Conservation (phyloP, 2,329 filamentous ascomycete genomes). For the Botryotinia narcissicola region DNA sequence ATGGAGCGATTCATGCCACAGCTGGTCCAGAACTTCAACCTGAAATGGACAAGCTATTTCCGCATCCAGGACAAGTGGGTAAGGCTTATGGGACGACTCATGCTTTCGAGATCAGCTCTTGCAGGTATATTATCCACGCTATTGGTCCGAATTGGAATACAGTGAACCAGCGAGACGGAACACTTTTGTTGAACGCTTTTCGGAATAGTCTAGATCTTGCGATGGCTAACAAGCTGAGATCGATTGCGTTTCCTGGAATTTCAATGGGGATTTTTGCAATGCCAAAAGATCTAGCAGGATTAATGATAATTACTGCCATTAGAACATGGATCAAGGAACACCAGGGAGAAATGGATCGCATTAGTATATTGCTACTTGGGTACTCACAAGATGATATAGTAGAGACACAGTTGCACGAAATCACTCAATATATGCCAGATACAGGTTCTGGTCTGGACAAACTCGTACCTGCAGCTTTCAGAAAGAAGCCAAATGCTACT, state of each 20-base stretch:
- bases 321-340: neutral
- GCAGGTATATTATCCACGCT: slow-evolving; percentile 5
- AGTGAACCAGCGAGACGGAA: neutral
- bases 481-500: neutral
- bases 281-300: neutral
- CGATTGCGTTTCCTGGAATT: slow-evolving; percentile 2
- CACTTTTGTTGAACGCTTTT: neutral
- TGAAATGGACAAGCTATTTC: neutral
- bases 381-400: neutral
- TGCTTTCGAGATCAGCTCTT: neutral
- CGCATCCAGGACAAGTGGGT: neutral
- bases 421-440: neutral
- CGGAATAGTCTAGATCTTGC: neutral
- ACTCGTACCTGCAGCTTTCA: neutral
- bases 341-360: neutral
- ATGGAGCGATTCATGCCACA: neutral
- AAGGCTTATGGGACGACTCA: slow-evolving; percentile 4
- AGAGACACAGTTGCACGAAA: neutral
- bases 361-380: neutral
- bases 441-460: neutral
- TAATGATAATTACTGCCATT: neutral
- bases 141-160: neutral
- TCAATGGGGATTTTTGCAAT: neutral
- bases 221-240: neutral
- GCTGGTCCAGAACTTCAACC: neutral